Evolutionary conservation across 768 basidiomycete species (phyloP).

Genomic region (Imleria badia): DNA sequence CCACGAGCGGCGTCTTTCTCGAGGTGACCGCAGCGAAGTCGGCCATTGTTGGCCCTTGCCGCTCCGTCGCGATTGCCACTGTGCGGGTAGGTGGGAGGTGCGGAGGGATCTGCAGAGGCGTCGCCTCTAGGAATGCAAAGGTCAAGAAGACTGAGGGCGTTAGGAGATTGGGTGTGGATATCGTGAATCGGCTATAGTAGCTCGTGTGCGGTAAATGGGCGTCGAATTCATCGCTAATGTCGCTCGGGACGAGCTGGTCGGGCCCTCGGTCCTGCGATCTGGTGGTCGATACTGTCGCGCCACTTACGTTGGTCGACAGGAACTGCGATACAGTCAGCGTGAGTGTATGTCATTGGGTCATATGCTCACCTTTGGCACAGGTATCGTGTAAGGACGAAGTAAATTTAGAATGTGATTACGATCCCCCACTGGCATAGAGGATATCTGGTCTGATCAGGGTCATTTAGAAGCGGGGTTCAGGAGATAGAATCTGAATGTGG

Average conservation of each 20-base stretch:
- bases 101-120: conserved; percentile 42
- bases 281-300: conserved; percentile 20
- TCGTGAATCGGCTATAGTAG: conserved; percentile 21
- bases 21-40: conserved; percentile 46
- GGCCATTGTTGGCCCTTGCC: conserved; percentile 52
- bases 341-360: conserved; percentile 12
- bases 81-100: conserved; percentile 53
- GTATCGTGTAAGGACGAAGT: conserved; percentile 41
- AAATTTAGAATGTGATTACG: conserved; percentile 42
- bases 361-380: conserved; percentile 26
- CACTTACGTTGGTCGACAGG: conserved; percentile 28
- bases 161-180: conserved; percentile 37
- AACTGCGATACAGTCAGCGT: conserved; percentile 25
- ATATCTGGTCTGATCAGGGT: conserved; percentile 38
- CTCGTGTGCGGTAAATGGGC: conserved; percentile 11
- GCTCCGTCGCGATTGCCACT: conserved; percentile 42
- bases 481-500: conserved; percentile 25
- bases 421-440: conserved; percentile 36
- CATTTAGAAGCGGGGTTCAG: conserved; percentile 25
- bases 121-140: conserved; percentile 51
- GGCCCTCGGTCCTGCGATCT: conserved; percentile 23
- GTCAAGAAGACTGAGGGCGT: conserved; percentile 52
- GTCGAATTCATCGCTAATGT: conserved; percentile 11
- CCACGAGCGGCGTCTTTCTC: conserved; percentile 49
- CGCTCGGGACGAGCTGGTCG: conserved; percentile 1